These are phyloP conservation scores for Amanita polypyramis DNA, from an alignment of 768 basidiomycete genomes.

Conservation along the genomic window DNA sequence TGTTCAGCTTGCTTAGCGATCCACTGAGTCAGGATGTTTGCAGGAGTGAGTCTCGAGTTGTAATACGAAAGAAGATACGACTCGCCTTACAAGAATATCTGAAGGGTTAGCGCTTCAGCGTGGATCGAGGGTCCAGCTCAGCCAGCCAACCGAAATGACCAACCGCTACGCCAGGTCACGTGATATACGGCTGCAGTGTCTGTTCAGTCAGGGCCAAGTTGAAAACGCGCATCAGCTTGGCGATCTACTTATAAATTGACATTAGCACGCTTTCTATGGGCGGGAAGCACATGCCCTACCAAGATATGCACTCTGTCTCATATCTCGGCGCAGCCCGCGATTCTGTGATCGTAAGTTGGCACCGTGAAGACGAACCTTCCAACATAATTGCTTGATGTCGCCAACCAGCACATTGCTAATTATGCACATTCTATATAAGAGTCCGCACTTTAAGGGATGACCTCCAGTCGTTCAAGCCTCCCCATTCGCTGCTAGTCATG, in stretches of 20 bases:
- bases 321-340: background rate
- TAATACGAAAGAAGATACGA: background rate
- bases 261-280: slow-evolving; percentile 1
- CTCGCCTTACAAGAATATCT: background rate
- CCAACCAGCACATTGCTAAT: background rate
- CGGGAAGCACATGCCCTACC: slow-evolving; percentile 3
- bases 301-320: background rate
- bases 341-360: slow-evolving; percentile 4
- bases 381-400: background rate
- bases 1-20: background rate
- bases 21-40: background rate
- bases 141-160: slow-evolving; percentile 5
- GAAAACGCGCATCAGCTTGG: background rate
- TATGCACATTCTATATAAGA: background rate
- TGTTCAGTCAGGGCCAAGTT: background rate
- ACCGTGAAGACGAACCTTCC: background rate
- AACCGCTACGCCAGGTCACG: slow-evolving; percentile 1
- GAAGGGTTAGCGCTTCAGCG: background rate
- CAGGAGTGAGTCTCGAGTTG: background rate
- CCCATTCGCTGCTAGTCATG: slow-evolving; percentile 1
- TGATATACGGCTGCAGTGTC: background rate
- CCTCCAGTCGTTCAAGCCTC: background rate
- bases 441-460: background rate
- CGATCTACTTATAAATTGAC: background rate
- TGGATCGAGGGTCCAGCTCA: background rate